Base-by-base conservation (phyloP, 495 filamentous ascomycete genomes). In the Bacidia rubella region DNA sequence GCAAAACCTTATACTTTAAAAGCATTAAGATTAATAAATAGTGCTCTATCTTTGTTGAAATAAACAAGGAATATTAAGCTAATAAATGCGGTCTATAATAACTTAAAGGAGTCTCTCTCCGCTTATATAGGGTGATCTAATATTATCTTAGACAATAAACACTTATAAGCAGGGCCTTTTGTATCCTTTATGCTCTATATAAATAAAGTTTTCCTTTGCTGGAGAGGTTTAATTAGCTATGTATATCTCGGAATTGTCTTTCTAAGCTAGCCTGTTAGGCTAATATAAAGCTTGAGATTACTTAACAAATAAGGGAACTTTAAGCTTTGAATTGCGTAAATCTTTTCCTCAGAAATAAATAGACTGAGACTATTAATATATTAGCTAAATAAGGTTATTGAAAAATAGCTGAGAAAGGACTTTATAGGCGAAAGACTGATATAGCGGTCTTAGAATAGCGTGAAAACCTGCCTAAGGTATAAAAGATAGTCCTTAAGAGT, bases 21-120 rank as follows among this genome's bases (percentile, higher is more conserved):
- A 3, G 24, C 12, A 50, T 54, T 27, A 11, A 54, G 23, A 24
- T 54, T 23, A 1, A 54, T 49, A 26, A 47, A 54, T n/a, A 54
- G 20, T 9, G 5, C 9, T 9, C 4, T 21, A 19, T 52, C 1
- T 2, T n/a, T 20, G 17, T 49, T 39, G 20, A 54, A 54, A 40
- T 54, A 39, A 7, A 39, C 17, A 3, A 54, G 29, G 47, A 54
- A 54, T 20, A 20, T 38, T 2, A 23, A 10, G 3, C 41, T 51
- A 12, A 11, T 15, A 24, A 51, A 41, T 5, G 35, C 35, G 15
- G 1, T 41, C 5, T 51, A 41, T n/a, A n/a, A 51, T 3, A 10
- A n/a, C 12, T n/a, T 42, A 40, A 51, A n/a, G 41, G 44, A 7
- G 10, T 51, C 41, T 40, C 11, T 45, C 2, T 42, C 3, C 32